Base-by-base conservation (phyloP, 2,329 filamentous ascomycete genomes). In the Massarina eburnea region DNA sequence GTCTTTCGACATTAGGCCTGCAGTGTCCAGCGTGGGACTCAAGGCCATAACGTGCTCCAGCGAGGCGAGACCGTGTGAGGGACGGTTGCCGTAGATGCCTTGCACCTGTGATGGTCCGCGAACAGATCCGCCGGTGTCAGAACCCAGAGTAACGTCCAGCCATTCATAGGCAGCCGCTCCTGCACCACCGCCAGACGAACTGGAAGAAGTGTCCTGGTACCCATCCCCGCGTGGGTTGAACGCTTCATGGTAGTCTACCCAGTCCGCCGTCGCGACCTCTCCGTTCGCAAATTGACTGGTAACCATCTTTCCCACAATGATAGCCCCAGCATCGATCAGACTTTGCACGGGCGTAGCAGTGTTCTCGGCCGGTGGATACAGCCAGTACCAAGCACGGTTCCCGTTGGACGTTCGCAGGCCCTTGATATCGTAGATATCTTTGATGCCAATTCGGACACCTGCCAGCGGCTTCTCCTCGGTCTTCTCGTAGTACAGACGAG, bases 341-440 rank as follows among this genome's bases (percentile, higher is more conserved):
- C 73, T 71, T 40, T 82, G 77, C 0, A 83, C 74, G 1, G 78
- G 71, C 0, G 75, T 59, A 0, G 79, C 77, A 1, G 79, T 83
- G 2, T 55, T 58, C 2, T 66, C 73, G 0, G 73, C 68, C 2
- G 73, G 58, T 1, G 72, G 68, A 43, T 82, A 79, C 2, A 86
- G 64, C 26, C 76, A 68, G 18, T 76, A 76, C 73, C 79, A 86
- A 1, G 82, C 78, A 24, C 79, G 71, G 43, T 82, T 85, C 0
- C 83, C 84, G 24, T 79, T 72, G 1, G 74, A 74, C 0, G 80
- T 84, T 10, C 74, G 73, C 0, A 84, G 63, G 1, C 84, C 84
- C 18, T 76, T 73, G 30, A 85, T 64, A 50, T 83, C 73, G 55
- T 76, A 82, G 37, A 84, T 80, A 52, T 86, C 84, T 61, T 86